Conservation (phyloP, 140 eudicot genomes). For the Senecio squalidus region DNA sequence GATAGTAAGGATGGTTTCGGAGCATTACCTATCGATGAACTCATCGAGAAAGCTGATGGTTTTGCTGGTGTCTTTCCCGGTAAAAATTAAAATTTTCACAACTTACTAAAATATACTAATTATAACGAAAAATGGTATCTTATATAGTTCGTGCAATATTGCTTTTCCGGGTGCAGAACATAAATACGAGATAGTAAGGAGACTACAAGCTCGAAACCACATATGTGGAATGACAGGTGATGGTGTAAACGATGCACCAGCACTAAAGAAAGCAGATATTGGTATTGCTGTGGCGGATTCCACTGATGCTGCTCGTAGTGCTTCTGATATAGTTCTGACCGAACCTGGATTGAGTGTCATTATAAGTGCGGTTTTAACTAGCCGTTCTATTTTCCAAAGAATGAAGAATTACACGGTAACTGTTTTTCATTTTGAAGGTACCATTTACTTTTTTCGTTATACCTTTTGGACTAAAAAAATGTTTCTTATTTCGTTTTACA, state of each 20-base stretch:
- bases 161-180: constrained; percentile 52
- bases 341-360: constrained; percentile 96
- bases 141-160: too few species aligned
- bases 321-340: constrained; percentile 89
- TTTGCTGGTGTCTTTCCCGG: constrained; percentile 99
- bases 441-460: neutral
- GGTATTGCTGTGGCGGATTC: constrained; percentile 96
- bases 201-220: constrained; percentile 76
- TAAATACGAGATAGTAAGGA: constrained; percentile 81
- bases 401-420: constrained; percentile 93
- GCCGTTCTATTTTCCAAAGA: constrained; percentile 90
- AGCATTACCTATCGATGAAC: constrained; percentile 75
- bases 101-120: neutral
- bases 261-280: constrained; percentile 82
- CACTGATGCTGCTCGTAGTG: constrained; percentile 95
- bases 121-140: neutral
- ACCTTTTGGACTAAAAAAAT: neutral
- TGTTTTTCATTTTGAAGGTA: constrained; percentile 5
- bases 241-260: constrained; percentile 98
- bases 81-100: constrained; percentile 12
- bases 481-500: constrained; percentile 19
- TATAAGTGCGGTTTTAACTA: constrained; percentile 87
- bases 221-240: constrained; percentile 98
- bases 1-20: constrained; percentile 48
- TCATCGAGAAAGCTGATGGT: constrained; percentile 92